These are phyloP conservation scores for Chrysanthemum lavandulifolium DNA, from an alignment of 129 eudicot genomes.

Conservation along the genomic window DNA sequence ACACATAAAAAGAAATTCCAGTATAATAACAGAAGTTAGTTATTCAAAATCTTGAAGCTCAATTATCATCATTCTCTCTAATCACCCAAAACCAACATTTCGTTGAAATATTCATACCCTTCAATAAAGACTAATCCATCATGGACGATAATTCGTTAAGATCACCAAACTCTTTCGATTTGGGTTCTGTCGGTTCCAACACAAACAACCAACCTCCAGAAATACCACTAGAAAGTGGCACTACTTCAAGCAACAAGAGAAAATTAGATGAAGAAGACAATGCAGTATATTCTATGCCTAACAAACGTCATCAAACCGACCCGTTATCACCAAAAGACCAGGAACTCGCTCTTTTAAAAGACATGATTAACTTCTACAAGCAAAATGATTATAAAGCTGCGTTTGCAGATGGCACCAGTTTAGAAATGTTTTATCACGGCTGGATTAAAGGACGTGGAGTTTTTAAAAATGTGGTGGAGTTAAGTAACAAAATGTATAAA, in stretches of 20 bases:
- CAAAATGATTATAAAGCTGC: neutral
- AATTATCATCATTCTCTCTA: too few relatives aligned
- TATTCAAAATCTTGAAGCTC: too few relatives aligned
- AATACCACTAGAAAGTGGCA: neutral
- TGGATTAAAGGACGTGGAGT: neutral
- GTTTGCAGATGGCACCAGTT: neutral
- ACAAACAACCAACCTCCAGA: neutral
- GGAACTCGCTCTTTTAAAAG: neutral
- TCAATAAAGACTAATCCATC: too few relatives aligned
- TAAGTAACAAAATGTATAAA: conserved; percentile 1
- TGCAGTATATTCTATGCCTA: neutral
- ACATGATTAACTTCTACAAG: neutral
- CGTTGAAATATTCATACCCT: too few relatives aligned
- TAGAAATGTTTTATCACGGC: neutral
- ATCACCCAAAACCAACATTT: too few relatives aligned
- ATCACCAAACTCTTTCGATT: too few relatives aligned
- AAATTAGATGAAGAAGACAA: neutral
- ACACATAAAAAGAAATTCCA: too few relatives aligned
- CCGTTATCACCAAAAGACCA: neutral
- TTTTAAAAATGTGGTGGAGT: conserved; percentile 9
- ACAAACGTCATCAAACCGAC: neutral
- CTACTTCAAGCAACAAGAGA: neutral
- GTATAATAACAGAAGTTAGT: too few relatives aligned
- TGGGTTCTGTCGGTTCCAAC: neutral
- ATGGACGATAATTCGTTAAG: too few relatives aligned